A percentile compares a stretch with the other conserved stretches of the same genome.
Evolutionary conservation across 345 rosid species (phyloP).

Genomic region (Cardamine resedifolia): DNA sequence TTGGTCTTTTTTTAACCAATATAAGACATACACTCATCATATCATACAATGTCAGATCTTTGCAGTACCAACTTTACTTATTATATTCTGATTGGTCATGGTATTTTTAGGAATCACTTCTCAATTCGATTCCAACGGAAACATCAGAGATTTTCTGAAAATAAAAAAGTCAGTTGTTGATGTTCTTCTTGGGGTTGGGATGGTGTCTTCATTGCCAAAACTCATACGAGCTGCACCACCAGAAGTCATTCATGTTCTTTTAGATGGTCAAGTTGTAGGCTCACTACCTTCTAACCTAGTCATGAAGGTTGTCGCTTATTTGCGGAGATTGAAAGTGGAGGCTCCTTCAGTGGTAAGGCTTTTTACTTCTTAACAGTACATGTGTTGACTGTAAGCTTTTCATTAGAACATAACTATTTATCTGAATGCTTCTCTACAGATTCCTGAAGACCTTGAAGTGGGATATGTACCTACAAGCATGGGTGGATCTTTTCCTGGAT

Average conservation of each 20-base stretch:
- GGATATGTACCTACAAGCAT: constrained; percentile 91
- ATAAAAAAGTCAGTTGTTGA: constrained; percentile 61
- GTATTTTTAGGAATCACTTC: constrained; percentile 75
- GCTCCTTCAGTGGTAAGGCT: constrained; percentile 68
- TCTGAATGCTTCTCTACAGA: constrained; percentile 49
- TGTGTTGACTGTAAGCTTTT: constrained; percentile 3
- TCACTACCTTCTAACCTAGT: constrained; percentile 54
- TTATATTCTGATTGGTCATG: constrained; percentile 21
- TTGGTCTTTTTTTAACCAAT: background rate
- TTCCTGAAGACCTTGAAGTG: constrained; percentile 90
- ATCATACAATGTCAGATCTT: constrained; percentile 7
- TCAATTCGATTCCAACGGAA: constrained; percentile 70
- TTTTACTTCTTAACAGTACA: constrained; percentile 13
- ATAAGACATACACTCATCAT: background rate
- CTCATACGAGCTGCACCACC: constrained; percentile 86
- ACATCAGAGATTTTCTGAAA: constrained; percentile 65
- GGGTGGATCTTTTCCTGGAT: constrained; percentile 92
- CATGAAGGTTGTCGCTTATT: constrained; percentile 63
- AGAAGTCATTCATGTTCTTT: constrained; percentile 67
- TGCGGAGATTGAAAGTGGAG: constrained; percentile 81
- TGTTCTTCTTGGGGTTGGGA: constrained; percentile 75
- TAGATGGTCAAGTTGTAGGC: constrained; percentile 94
- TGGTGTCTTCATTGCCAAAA: constrained; percentile 80
- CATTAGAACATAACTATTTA: constrained; percentile 7
- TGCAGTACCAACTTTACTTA: constrained; percentile 10